Evolutionary conservation across 2,329 filamentous ascomycete genomes (phyloP).

Genomic region (Cladophialophora chaetospira): DNA sequence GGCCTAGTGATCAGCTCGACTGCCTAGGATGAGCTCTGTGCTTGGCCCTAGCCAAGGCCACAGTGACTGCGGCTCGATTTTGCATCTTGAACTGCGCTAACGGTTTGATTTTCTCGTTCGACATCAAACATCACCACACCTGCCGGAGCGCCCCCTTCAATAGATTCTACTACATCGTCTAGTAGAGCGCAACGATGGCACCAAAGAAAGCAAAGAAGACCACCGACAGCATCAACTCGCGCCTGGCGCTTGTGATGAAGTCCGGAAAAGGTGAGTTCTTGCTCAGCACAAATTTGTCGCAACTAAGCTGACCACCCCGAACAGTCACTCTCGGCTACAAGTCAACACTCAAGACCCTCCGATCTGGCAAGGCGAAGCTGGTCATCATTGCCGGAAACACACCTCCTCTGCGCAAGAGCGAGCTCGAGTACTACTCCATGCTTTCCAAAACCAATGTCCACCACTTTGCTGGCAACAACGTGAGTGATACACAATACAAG

Average conservation of each 20-base stretch:
- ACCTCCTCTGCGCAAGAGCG: slow-evolving; percentile 94
- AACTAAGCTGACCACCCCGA: slow-evolving; percentile 15
- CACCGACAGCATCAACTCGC: slow-evolving; percentile 75
- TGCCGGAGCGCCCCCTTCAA: slow-evolving; percentile 43
- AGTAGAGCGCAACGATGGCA: slow-evolving; percentile 59
- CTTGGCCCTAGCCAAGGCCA: not conserved
- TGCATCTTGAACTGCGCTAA: not conserved
- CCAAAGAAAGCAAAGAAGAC: slow-evolving; percentile 74
- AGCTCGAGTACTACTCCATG: slow-evolving; percentile 73
- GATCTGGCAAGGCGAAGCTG: slow-evolving; percentile 96
- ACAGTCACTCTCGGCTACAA: slow-evolving; percentile 87
- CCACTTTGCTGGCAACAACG: slow-evolving; percentile 98
- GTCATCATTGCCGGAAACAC: slow-evolving; percentile 96
- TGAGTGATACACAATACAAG: slow-evolving; percentile 62
- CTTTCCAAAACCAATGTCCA: slow-evolving; percentile 76
- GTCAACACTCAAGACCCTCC: slow-evolving; percentile 84
- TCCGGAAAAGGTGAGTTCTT: slow-evolving; percentile 56
- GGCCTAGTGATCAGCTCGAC: not conserved
- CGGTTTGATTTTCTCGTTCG: not conserved
- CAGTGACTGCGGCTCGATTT: not conserved
- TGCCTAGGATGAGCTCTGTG: not conserved
- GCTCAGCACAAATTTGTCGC: not conserved
- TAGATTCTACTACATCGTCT: slow-evolving; percentile 27
- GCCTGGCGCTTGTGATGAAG: slow-evolving; percentile 70
- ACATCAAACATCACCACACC: slow-evolving; percentile 16